phyloP scores from a whole-genome alignment of 129 eudicot genomes.

The Artemisia tridentata region DNA sequence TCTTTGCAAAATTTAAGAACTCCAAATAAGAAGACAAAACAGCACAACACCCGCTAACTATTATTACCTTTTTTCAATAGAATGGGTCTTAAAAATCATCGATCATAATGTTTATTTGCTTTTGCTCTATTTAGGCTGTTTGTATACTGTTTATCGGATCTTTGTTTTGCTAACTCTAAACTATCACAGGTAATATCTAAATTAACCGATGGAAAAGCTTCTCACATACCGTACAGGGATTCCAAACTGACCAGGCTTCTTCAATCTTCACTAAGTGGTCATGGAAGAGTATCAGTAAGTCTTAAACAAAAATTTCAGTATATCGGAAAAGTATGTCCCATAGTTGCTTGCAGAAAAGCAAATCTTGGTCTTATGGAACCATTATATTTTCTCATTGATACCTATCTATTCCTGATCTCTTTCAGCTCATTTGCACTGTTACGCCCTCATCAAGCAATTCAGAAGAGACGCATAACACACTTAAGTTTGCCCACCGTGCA shows the following conservation, averaged over 20 bases:
- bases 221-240: conserved; percentile 84
- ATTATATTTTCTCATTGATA: conserved; percentile 6
- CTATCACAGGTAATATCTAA: conserved; percentile 77
- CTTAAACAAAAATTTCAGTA: not conserved
- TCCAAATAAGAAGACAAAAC: conserved; percentile 4
- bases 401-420: not conserved
- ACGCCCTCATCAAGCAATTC: conserved; percentile 95
- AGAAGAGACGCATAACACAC: conserved; percentile 94
- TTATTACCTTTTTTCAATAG: not conserved
- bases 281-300: conserved; percentile 97
- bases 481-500: conserved; percentile 97
- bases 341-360: not conserved
- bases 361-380: conserved; percentile 17
- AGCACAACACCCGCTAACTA: not conserved
- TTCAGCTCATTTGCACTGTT: conserved; percentile 85
- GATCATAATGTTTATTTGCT: not conserved
- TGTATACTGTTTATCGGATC: not conserved
- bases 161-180: conserved; percentile 20
- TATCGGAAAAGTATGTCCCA: not conserved
- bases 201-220: conserved; percentile 79
- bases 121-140: conserved; percentile 9
- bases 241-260: conserved; percentile 93
- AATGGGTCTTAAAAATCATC: not conserved
- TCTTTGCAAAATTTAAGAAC: not conserved
- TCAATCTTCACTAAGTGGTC: conserved; percentile 91